A percentile compares a stretch with the other conserved stretches of the same genome.
Conservation (phyloP, 2,329 filamentous ascomycete genomes). For the Coniochaeta ligniaria region DNA sequence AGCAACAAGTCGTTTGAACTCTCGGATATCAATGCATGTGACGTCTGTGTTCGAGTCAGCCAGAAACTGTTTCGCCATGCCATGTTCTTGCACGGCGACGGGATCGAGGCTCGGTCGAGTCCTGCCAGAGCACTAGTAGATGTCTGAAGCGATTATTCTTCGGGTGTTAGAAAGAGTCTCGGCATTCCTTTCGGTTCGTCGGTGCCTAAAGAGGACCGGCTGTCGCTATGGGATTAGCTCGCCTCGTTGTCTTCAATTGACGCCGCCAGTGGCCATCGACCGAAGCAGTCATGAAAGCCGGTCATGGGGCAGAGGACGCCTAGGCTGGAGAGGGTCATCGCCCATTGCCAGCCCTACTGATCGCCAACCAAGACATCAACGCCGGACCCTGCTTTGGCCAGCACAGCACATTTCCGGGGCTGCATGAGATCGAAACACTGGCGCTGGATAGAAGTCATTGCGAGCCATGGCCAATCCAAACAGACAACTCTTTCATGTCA, state of each 20-base stretch:
- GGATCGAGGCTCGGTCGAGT: not conserved
- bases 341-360: not conserved
- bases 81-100: not conserved
- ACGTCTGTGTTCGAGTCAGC: not conserved
- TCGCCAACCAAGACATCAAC: not conserved
- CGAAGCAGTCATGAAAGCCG: not conserved
- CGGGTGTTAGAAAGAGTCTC: not conserved
- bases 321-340: not conserved
- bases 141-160: too few relatives aligned
- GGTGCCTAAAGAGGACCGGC: not conserved
- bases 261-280: not conserved
- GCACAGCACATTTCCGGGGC: not conserved
- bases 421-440: not conserved
- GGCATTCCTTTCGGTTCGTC: not conserved
- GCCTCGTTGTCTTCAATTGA: not conserved
- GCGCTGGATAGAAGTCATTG: not conserved
- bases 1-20: not conserved
- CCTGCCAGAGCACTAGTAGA: not conserved
- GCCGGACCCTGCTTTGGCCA: not conserved
- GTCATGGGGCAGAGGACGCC: not conserved
- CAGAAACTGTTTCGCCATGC: not conserved
- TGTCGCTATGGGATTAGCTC: not conserved
- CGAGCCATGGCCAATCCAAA: not conserved
- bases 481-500: not conserved
- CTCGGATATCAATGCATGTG: not conserved